Conservation (phyloP, 1,284 basidiomycete species). For the Mixia osmundae region DNA sequence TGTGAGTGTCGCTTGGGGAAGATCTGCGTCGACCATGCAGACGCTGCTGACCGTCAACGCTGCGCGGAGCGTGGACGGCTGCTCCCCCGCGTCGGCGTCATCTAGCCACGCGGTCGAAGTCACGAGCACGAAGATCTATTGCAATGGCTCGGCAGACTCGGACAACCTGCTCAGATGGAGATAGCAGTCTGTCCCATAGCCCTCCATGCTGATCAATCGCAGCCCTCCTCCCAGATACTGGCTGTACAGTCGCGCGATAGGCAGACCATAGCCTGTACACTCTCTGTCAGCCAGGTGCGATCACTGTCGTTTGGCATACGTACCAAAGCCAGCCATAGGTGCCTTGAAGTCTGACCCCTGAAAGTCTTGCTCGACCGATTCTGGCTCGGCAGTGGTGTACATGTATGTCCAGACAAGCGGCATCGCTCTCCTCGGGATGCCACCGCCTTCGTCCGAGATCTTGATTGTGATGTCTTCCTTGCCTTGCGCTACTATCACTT, state of each 20-base stretch:
- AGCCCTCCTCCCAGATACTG: conserved; percentile 93
- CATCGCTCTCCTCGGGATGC: conserved; percentile 77
- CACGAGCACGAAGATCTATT: too few species aligned
- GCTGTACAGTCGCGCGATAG: conserved; percentile 45
- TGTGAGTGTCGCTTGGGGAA: too few species aligned
- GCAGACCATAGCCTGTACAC: conserved; percentile 44
- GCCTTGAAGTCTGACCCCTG: conserved; percentile 86
- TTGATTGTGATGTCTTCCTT: conserved; percentile 88
- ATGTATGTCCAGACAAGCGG: conserved; percentile 95
- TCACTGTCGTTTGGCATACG: conserved; percentile 4
- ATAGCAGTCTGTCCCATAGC: conserved; percentile 62
- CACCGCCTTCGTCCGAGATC: conserved; percentile 87
- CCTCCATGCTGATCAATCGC: conserved; percentile 93
- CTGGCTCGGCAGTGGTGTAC: conserved; percentile 89
- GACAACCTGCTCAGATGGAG: conserved; percentile 61
- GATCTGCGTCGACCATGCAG: too few species aligned
- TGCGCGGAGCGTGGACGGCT: too few species aligned
- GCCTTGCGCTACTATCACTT: conserved; percentile 75
- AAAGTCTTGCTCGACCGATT: conserved; percentile 66
- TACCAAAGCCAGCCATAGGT: conserved; percentile 89
- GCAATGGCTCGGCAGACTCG: conserved; percentile 24
- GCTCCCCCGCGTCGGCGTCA: too few species aligned
- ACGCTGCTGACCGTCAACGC: too few species aligned
- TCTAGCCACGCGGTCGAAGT: too few species aligned
- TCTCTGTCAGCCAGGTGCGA: neutral